Evolutionary conservation across 148 eudicot genomes (phyloP), one percentile per base, ranked within the genome.

Genomic region (Heliamphora exappendiculata): DNA sequence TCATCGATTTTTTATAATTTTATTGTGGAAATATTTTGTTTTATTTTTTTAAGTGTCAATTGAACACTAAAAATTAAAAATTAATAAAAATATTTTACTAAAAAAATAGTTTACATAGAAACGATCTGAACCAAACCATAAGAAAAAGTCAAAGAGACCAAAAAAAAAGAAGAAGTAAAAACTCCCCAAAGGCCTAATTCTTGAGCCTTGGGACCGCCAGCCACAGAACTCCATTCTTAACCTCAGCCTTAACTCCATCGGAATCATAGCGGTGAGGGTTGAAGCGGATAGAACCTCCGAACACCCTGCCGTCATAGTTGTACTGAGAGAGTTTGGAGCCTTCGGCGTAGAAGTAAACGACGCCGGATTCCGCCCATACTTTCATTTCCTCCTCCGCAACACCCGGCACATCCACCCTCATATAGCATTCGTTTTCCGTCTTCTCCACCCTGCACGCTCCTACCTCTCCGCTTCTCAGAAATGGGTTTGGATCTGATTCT

Each of bases 321-420:
- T 69, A 77, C 2, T 29, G 3, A 8, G 80, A 68, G 5, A 77
- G 50, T n/a, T 44, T 29, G 2, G 34, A 26, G 73, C 58, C 75
- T 44, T 26, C 13, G 22, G 55, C 80, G 3, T 36, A 13, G 53
- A 77, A 77, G 29, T 69, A 70, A 16, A 77, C 57, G 60, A 51
- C 20, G 5, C 74, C 80, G 0, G 80, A 36, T 19, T 78, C 75
- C 0, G 55, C 58, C 80, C 75, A 78, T 37, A 78, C 54, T 70
- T 22, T 70, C 37, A 60, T 70, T 1, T 78, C 54, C 0, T 49
- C 70, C 60, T 71, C 39, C 0, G 59, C 75, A 58, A 78, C 31
- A 0, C 80, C 80, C 0, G 80, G 80, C 55, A 78, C 80, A 11
- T 78, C 80, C 34, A 78, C 75, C 58, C 80, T 78, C 80, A 78